Conservation (phyloP, 176 grass and related monocot species). For the Hyparrhenia diplandra region DNA sequence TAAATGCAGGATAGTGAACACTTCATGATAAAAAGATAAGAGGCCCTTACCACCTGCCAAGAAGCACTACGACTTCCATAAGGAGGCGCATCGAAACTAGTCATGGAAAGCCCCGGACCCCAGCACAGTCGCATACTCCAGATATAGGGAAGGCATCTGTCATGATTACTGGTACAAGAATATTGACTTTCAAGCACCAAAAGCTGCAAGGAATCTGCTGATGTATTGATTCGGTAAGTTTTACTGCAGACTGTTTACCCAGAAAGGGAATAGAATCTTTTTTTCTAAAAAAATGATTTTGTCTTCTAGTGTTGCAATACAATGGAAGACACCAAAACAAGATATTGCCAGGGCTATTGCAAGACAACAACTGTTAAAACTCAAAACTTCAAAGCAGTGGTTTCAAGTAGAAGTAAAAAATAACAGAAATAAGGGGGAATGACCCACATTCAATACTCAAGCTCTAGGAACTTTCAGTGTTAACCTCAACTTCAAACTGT, state of each 20-base stretch:
- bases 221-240: neutral
- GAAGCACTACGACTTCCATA: neutral
- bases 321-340: too few relatives aligned
- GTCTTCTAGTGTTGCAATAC: neutral
- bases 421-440: too few relatives aligned
- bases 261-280: neutral
- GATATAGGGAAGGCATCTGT: neutral
- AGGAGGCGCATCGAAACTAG: neutral
- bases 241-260: neutral
- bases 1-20: too few relatives aligned
- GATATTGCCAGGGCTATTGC: too few relatives aligned
- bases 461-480: neutral
- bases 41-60: neutral
- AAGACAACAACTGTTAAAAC: too few relatives aligned
- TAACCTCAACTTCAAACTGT: neutral
- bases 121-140: neutral
- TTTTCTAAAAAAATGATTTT: neutral
- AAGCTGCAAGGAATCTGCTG: constrained; percentile 33
- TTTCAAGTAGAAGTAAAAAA: too few relatives aligned
- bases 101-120: too few relatives aligned
- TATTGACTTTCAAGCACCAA: neutral
- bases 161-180: neutral
- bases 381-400: too few relatives aligned
- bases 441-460: neutral
- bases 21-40: neutral